Base-by-base conservation (phyloP, 768 basidiomycete genomes). In the Suillus placidus region DNA sequence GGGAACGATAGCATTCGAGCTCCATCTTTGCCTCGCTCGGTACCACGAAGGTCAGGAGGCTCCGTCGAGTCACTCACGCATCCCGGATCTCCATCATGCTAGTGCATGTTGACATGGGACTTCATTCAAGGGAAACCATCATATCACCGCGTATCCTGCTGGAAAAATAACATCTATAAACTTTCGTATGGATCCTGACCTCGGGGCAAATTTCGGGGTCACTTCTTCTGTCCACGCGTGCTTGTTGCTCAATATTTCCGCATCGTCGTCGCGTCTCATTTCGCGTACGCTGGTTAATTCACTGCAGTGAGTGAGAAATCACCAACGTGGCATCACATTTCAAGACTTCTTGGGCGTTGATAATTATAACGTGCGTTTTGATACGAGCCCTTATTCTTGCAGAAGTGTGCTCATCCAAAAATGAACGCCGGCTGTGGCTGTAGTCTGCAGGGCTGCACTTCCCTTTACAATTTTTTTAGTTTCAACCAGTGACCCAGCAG, bases 401-500 rank as follows among this genome's bases (percentile, higher is more conserved):
- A 52, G 18, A 43, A 32, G 40, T 34, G 54, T 60, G 55, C 64
- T 57, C 26, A 23, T 8, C 30, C 56, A 40, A 63, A 52, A 62
- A 55, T 45, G 62, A 63, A 38, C 57, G 23, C 54, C 65, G 45
- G 52, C 35, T 62, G 40, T 61, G 35, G 16, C 57, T 49, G 45
- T 60, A 71, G 67, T 60, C 51, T 64, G 67, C 45, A 54, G 43
- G 32, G 68, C 71, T n/a, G 45, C 18, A 18, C 51, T 8, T 81
- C 84, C n/a, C 70, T 84, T 45, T 82, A 77, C 65, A 75, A 26
- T 26, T 85, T 62, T 83, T 52, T 82, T 1, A 82, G 78, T 37
- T 82, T 83, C 61, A 80, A 84, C 64, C 77, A 79, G 20, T 81
- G 81, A 70, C 80, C 81, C 10, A 66, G 83, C 49, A 79, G 80